These are phyloP conservation scores for Oryza nivara DNA, from an alignment of 176 grass and related monocot genomes.

Conservation along the genomic window DNA sequence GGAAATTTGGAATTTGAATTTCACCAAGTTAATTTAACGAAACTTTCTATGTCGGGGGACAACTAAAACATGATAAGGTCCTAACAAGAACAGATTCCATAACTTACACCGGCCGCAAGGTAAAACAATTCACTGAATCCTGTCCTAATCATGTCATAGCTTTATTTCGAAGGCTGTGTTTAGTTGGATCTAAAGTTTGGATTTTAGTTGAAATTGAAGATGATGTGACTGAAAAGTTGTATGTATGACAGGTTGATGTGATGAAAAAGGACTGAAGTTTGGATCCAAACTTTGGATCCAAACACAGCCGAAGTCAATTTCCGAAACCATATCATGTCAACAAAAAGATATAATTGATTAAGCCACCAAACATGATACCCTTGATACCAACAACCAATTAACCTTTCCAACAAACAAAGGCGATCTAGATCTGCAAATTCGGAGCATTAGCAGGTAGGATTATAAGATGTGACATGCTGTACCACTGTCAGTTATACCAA, in stretches of 20 bases:
- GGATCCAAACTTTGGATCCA: too few relatives aligned
- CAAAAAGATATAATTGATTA: conserved; percentile 5
- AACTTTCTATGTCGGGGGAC: not conserved
- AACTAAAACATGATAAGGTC: not conserved
- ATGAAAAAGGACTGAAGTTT: too few relatives aligned
- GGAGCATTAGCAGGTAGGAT: conserved; percentile 13
- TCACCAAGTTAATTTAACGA: not conserved
- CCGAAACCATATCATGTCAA: conserved; percentile 9
- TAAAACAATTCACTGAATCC: not conserved
- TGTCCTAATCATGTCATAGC: not conserved
- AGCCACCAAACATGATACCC: conserved; percentile 28
- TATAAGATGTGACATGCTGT: conserved; percentile 20
- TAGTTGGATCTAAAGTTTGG: too few relatives aligned
- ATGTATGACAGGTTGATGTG: too few relatives aligned
- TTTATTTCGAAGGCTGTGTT: not conserved
- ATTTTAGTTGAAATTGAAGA: too few relatives aligned
- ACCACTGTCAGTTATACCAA: not conserved
- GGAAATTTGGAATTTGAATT: not conserved
- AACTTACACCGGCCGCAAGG: conserved; percentile 19
- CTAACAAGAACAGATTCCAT: not conserved
- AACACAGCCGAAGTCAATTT: not conserved
- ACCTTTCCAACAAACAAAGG: conserved; percentile 34
- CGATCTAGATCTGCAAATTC: conserved; percentile 42
- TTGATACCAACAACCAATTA: conserved; percentile 39
- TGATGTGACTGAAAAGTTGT: too few relatives aligned